phyloP scores from a whole-genome alignment of 2,329 filamentous ascomycete species.

The Rugonectria rugulosa region DNA sequence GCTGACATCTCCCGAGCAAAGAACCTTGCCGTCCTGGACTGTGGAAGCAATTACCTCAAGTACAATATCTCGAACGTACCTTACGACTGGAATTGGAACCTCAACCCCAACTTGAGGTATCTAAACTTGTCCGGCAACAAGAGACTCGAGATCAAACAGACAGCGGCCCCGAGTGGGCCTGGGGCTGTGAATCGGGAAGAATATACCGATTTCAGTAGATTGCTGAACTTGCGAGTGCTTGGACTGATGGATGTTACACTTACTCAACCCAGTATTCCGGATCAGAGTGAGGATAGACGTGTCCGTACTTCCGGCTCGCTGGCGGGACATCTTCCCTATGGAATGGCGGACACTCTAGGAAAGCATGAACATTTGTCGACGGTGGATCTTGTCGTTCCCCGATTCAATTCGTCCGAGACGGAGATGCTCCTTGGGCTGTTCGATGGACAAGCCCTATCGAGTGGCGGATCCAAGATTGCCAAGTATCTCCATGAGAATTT shows the following conservation, averaged over 20 bases:
- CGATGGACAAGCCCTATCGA: conserved; percentile 89
- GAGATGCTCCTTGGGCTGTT: conserved; percentile 95
- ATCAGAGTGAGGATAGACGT: conserved; percentile 93
- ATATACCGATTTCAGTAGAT: conserved; percentile 87
- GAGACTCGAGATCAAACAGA: conserved; percentile 85
- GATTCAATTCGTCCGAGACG: conserved; percentile 87
- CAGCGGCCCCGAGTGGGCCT: conserved; percentile 57
- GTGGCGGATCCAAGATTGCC: conserved; percentile 91
- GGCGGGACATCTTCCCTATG: conserved; percentile 90
- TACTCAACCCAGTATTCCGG: conserved; percentile 90
- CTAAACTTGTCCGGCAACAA: conserved; percentile 98
- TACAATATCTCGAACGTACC: conserved; percentile 99
- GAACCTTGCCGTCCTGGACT: conserved; percentile 90
- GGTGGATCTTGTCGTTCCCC: conserved; percentile 92
- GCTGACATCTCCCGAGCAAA: conserved; percentile 95
- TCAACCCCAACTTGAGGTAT: conserved; percentile 93
- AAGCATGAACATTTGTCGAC: conserved; percentile 94
- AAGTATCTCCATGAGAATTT: conserved; percentile 98
- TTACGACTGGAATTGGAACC: conserved; percentile 99
- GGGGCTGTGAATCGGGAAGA: conserved; percentile 65
- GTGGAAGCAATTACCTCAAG: conserved; percentile 92
- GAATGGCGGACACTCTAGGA: conserved; percentile 95
- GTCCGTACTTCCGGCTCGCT: conserved; percentile 96
- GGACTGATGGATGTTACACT: conserved; percentile 98
- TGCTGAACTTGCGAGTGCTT: conserved; percentile 84